Base-by-base conservation (phyloP, 1,139 yeast genomes). In the Geotrichum reessii region DNA sequence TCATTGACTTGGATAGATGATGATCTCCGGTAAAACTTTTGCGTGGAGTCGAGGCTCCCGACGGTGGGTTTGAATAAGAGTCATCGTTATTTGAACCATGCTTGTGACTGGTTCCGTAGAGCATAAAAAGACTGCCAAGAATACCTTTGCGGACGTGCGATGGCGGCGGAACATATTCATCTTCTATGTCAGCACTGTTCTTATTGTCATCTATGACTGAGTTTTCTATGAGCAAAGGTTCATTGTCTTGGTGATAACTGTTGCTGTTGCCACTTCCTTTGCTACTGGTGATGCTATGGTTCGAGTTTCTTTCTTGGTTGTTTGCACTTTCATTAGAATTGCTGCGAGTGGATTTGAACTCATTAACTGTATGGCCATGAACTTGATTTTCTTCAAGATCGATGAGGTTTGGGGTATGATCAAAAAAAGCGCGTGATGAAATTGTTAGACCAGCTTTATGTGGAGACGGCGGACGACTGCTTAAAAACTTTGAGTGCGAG, bases 81-180 rank as follows among this genome's bases (percentile, higher is more conserved):
- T 28, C 24, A 5, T 46, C 25, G 14, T 19, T 12, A 1, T 24
- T 14, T 12, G 47, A 19, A 4, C 27, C 11, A 11, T 24, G 17
- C 19, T 52, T 52, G 5, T 53, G 48, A n/a, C 37, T 37, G 12
- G 67, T 67, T 24, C 81, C 85, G 66, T 89, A 88, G 58, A 90
- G 76, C 64, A 84, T 81, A 62, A 90, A 76, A 62, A 90, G 76
- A 1, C 92, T 83, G 0, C 96, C 87, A 42, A 90, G 78, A 19
- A 90, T 92, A 68, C 97, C 97, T 28, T 90, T 89, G 63, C 86
- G 86, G 6, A 88, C 90, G 57, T 81, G 81, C 50, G 79, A 75
- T 0, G 96, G 95, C 0, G 92, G 91, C 0, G 89, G 83, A 7
- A 87, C 77, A 58, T 81, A 87, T 22, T 79, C 82, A 47, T 74